These are phyloP conservation scores for Schizonepeta tenuifolia DNA, from an alignment of 257 asterid genomes.

Conservation along the genomic window DNA sequence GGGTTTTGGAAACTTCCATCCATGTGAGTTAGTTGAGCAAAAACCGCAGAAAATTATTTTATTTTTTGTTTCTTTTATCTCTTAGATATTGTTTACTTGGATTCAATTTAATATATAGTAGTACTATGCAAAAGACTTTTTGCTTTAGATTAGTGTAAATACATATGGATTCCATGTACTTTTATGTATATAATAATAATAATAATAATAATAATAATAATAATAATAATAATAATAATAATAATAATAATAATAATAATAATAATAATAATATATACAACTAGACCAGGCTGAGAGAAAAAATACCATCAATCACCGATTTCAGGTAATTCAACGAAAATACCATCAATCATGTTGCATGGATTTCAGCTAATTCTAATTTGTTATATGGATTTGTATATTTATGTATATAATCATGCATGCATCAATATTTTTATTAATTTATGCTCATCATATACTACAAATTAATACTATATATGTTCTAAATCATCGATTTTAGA, in stretches of 20 bases:
- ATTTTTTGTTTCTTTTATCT: not conserved
- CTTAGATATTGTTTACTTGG: too few relatives aligned
- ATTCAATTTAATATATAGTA: too few relatives aligned
- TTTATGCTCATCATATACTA: too few relatives aligned
- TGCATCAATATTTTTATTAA: too few relatives aligned
- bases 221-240: too few relatives aligned
- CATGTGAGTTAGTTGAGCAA: too few relatives aligned
- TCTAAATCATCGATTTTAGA: not conserved
- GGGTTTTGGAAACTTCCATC: too few relatives aligned
- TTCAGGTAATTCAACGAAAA: not conserved
- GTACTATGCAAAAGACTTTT: not conserved
- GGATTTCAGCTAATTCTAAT: conserved; percentile 2
- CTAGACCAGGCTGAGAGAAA: too few relatives aligned
- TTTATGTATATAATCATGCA: not conserved
- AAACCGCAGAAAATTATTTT: not conserved
- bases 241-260: too few relatives aligned
- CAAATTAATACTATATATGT: not conserved
- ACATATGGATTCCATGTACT: not conserved
- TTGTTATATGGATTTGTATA: not conserved
- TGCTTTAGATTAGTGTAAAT: not conserved
- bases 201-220: too few relatives aligned
- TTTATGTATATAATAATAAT: too few relatives aligned
- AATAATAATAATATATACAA: too few relatives aligned
- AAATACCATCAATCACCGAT: not conserved
- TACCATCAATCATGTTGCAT: not conserved